Evolutionary conservation across 768 basidiomycete genomes (phyloP), one percentile per base, ranked within the genome.

Genomic region (Cubamyces lactineus): DNA sequence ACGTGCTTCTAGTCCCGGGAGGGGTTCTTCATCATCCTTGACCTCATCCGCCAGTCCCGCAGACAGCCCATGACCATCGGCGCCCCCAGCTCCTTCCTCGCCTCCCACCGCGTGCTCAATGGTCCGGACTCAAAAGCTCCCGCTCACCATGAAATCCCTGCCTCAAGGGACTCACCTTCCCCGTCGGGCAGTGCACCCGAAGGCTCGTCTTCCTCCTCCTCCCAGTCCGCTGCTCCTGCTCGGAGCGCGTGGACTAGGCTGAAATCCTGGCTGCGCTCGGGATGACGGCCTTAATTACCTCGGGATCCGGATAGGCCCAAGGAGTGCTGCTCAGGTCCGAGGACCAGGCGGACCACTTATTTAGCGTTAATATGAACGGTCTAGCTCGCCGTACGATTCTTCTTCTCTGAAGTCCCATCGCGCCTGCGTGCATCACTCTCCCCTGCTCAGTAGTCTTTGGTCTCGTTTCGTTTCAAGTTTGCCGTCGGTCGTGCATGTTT

Each of bases 11-110:
- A 93, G 92, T 94, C 91, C 68, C 90, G 92, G 46, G 90, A 93
- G 74, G 94, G 94, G 6, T 88, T 97, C 63, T 86, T 89, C 43
- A 80, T 94, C 45, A 88, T 96, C 59, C 82, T 96, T 51, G 82
- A 82, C 62, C 80, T 92, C 54, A 75, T 96, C 34, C 88, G 93
- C 46, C 88, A 93, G 73, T 88, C 92, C 52, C 88, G 92, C 59
- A 78, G 80, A 50, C 80, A 84, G 61, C 79, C 83, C 41, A 78
- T 84, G 76, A 67, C 77, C 16, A 71, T 81, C 40, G 80, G 77
- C 15, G 75, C 71, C 16, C 75, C 79, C 45, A 72, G 70, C 52
- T 72, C 75, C 19, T 70, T 63, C 56, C 68, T 70, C 52, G 70
- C 61, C 63, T 72, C 69, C n/a, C 66, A 70, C 52, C 59, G 62